These are phyloP conservation scores for Colletotrichum tropicale DNA, from an alignment of 2,329 filamentous ascomycete genomes.

Conservation along the genomic window DNA sequence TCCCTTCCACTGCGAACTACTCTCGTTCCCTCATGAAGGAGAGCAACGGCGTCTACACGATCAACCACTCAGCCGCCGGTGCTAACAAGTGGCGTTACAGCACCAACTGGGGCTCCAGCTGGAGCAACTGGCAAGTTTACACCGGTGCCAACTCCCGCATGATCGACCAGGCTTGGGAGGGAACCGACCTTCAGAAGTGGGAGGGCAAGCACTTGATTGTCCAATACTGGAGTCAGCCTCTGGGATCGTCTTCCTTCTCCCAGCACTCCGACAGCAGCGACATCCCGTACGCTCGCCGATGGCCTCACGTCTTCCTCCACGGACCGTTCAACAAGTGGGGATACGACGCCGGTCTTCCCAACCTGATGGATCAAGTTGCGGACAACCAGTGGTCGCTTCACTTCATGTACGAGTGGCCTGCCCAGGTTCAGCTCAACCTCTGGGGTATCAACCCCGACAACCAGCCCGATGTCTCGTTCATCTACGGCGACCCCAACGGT, in stretches of 20 bases:
- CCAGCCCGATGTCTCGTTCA: slow-evolving; percentile 61
- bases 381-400: slow-evolving; percentile 61
- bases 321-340: slow-evolving; percentile 69
- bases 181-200: slow-evolving; percentile 64
- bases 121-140: slow-evolving; percentile 64
- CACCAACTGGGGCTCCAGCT: slow-evolving; percentile 63
- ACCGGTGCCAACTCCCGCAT: slow-evolving; percentile 53
- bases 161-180: slow-evolving; percentile 56
- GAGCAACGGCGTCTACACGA: slow-evolving; percentile 41
- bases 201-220: slow-evolving; percentile 65
- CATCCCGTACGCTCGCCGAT: slow-evolving; percentile 46
- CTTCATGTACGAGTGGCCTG: slow-evolving; percentile 69
- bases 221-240: slow-evolving; percentile 65
- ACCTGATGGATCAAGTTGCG: slow-evolving; percentile 33
- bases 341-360: slow-evolving; percentile 57
- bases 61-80: slow-evolving; percentile 65
- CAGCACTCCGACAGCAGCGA: slow-evolving; percentile 59
- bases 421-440: slow-evolving; percentile 65
- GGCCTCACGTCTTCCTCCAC: slow-evolving; percentile 67
- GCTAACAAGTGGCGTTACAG: slow-evolving; percentile 68
- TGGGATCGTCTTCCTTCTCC: slow-evolving; percentile 63
- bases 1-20: slow-evolving; percentile 55
- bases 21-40: slow-evolving; percentile 53
- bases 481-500: slow-evolving; percentile 66
- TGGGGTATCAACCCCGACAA: slow-evolving; percentile 72